Conservation (phyloP, 208 protist species). For the Leishmania tarentolae region DNA sequence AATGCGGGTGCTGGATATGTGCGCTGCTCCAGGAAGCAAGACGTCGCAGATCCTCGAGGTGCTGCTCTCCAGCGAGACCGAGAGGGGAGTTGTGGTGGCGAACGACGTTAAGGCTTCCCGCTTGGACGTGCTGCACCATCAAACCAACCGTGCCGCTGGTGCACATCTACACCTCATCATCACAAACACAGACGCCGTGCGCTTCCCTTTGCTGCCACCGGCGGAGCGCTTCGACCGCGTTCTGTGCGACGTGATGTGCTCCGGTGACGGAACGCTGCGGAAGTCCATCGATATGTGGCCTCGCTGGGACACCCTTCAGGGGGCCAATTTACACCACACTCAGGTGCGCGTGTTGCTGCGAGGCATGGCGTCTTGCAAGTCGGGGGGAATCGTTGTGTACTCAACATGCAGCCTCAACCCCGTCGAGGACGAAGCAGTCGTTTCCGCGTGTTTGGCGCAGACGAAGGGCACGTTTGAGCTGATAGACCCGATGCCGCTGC, state of each 20-base stretch:
- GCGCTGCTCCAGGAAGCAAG: conserved; percentile 89
- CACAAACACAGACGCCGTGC: conserved; percentile 87
- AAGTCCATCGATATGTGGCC: conserved; percentile 94
- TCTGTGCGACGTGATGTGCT: conserved; percentile 96
- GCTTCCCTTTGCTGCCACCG: conserved; percentile 67
- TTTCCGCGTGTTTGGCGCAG: conserved; percentile 80
- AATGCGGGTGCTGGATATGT: conserved; percentile 88
- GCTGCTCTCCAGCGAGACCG: conserved; percentile 36
- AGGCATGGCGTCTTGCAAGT: conserved; percentile 79
- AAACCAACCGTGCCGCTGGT: conserved; percentile 67
- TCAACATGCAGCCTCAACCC: conserved; percentile 96
- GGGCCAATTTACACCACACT: conserved; percentile 78
- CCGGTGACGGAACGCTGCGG: conserved; percentile 94
- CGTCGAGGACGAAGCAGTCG: conserved; percentile 95
- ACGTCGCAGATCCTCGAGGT: conserved; percentile 88
- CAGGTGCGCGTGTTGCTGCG: conserved; percentile 85
- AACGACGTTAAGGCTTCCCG: conserved; percentile 90
- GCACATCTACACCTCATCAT: conserved; percentile 86
- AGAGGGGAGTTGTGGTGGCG: conserved; percentile 82
- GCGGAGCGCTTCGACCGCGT: conserved; percentile 89
- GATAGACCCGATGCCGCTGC: conserved; percentile 77
- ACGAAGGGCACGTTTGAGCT: conserved; percentile 72
- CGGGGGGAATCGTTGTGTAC: conserved; percentile 93
- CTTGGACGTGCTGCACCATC: conserved; percentile 83
- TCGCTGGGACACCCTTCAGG: conserved; percentile 87